phyloP scores from a whole-genome alignment of 2,329 filamentous ascomycete species.

The Calonectria pseudoreteaudii region DNA sequence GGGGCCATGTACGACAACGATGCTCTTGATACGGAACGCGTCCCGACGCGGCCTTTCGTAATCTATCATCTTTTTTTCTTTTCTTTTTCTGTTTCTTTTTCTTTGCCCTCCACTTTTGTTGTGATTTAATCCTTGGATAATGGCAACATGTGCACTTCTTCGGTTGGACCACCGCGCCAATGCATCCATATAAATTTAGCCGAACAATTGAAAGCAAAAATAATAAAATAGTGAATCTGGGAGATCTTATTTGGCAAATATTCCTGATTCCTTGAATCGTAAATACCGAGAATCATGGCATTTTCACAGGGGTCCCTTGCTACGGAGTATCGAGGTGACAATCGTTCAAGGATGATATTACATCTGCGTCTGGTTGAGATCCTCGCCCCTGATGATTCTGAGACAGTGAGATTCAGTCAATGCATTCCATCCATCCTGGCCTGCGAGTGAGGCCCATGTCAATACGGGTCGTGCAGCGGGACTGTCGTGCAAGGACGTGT shows the following conservation, averaged over 20 bases:
- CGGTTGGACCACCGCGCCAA: background rate
- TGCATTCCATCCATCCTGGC: conserved; percentile 12
- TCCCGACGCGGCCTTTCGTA: background rate
- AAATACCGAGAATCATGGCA: background rate
- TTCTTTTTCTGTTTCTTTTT: background rate
- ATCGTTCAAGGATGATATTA: background rate
- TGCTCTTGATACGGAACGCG: background rate
- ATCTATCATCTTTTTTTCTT: background rate
- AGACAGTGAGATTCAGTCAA: conserved; percentile 16
- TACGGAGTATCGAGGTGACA: background rate
- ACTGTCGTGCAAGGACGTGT: conserved; percentile 11
- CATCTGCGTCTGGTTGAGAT: background rate
- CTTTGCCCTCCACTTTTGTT: background rate
- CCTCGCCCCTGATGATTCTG: conserved; percentile 11
- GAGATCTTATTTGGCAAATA: background rate
- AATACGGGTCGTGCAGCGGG: conserved; percentile 12
- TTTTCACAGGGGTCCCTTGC: background rate
- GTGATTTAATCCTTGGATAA: background rate
- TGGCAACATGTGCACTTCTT: background rate
- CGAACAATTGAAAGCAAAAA: background rate
- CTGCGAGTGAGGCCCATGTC: background rate
- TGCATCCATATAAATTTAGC: background rate
- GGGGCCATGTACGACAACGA: background rate
- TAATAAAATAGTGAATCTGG: background rate
- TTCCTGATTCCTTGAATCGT: background rate